Conservation (phyloP, 1,284 basidiomycete species). For the Cryptococcus neoformans region DNA sequence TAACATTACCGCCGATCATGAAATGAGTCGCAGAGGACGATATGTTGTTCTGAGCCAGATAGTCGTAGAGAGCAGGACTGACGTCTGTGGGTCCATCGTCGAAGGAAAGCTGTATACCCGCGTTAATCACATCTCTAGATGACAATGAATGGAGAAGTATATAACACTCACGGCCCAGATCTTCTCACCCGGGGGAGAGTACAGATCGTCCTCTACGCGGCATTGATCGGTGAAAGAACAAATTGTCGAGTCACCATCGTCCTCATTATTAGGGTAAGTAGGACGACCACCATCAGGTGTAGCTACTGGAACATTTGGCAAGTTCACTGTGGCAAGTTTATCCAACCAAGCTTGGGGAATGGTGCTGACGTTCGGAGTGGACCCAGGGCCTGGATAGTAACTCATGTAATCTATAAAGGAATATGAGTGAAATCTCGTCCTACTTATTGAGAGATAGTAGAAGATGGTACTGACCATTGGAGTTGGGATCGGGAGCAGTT, state of each 20-base stretch:
- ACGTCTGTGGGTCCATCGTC: slow-evolving; percentile 55
- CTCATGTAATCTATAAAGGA: too few relatives aligned
- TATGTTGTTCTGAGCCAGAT: slow-evolving; percentile 53
- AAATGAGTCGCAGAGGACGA: slow-evolving; percentile 56
- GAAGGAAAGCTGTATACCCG: slow-evolving; percentile 41
- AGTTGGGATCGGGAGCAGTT: neutral
- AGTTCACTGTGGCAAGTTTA: slow-evolving; percentile 26
- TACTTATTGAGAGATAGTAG: too few relatives aligned
- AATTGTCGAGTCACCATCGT: slow-evolving; percentile 27
- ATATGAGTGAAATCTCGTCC: too few relatives aligned
- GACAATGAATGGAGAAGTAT: neutral
- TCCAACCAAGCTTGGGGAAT: slow-evolving; percentile 41
- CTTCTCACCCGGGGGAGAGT: slow-evolving; percentile 31
- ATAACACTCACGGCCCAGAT: slow-evolving; percentile 33
- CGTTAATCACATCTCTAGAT: slow-evolving; percentile 1
- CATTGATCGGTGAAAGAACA: slow-evolving; percentile 26
- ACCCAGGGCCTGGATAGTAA: too few relatives aligned
- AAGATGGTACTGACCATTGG: neutral
- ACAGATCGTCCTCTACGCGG: slow-evolving; percentile 28
- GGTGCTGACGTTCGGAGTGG: too few relatives aligned
- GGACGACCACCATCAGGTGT: slow-evolving; percentile 31
- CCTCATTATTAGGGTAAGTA: slow-evolving; percentile 23
- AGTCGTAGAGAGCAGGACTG: slow-evolving; percentile 53
- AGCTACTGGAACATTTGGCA: slow-evolving; percentile 29
- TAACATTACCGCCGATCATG: slow-evolving; percentile 53